A percentile compares a stretch with the other conserved stretches of the same genome.
Evolutionary conservation across 169 alveolate genomes (phyloP).

Genomic region (Eimeria zaria): DNA sequence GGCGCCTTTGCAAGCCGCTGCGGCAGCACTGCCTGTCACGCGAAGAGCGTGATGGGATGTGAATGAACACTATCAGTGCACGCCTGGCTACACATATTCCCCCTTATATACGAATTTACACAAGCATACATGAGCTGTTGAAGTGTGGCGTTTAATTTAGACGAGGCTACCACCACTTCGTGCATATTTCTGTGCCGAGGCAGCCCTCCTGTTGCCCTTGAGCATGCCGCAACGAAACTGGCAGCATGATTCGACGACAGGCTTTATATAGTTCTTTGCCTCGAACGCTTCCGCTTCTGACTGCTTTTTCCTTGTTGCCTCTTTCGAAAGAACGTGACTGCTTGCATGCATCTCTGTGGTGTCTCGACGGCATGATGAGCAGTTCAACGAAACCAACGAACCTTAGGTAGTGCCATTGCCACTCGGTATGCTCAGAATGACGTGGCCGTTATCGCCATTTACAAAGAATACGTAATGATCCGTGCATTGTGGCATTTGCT

Average conservation of each 20-base stretch:
- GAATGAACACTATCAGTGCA: neutral
- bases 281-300: constrained; percentile 31
- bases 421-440: neutral
- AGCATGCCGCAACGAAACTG: neutral
- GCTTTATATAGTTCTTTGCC: constrained; percentile 38
- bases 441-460: neutral
- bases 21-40: constrained; percentile 11
- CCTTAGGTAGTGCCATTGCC: neutral
- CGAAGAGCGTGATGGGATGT: neutral
- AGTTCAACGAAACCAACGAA: neutral
- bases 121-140: neutral
- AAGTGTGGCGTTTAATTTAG: constrained; percentile 3
- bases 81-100: constrained; percentile 16
- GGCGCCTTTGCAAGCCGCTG: constrained; percentile 13
- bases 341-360: constrained; percentile 9
- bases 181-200: neutral
- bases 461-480: neutral
- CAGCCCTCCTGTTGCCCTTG: neutral
- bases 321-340: neutral
- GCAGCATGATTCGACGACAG: neutral
- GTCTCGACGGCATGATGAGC: constrained; percentile 3
- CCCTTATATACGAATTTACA: neutral
- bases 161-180: neutral
- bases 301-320: neutral
- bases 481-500: neutral